A percentile compares a stretch with the other conserved stretches of the same genome.
Evolutionary conservation across 768 basidiomycete genomes (phyloP).

Genomic region (Boletellus emodensis): DNA sequence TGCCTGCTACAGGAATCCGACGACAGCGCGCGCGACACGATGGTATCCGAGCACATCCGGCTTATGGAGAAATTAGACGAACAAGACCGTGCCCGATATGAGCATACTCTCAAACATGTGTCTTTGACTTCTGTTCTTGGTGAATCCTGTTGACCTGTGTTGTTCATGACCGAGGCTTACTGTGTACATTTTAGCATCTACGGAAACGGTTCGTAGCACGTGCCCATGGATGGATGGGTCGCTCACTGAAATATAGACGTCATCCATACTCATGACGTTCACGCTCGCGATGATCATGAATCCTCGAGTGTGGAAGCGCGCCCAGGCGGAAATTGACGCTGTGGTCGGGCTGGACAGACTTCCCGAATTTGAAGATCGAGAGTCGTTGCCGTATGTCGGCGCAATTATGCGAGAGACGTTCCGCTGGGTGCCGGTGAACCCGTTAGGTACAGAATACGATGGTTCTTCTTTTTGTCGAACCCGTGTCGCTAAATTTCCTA

Average conservation of each 20-base stretch:
- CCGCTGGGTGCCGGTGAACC: constrained; percentile 4
- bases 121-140: background rate
- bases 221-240: background rate
- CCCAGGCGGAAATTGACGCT: constrained; percentile 9
- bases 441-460: background rate
- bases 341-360: constrained; percentile 4
- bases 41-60: background rate
- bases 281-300: constrained; percentile 10
- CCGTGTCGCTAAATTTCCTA: background rate
- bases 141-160: background rate
- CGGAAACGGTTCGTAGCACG: background rate
- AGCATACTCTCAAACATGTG: background rate
- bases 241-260: background rate
- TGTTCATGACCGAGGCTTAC: background rate
- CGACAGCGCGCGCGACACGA: background rate
- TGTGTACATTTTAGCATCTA: background rate
- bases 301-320: constrained; percentile 11
- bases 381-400: constrained; percentile 6
- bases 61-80: background rate
- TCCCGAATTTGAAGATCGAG: background rate
- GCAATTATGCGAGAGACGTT: constrained; percentile 7
- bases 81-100: background rate
- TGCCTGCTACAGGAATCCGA: background rate
- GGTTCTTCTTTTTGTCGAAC: background rate
- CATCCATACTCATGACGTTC: background rate